These are phyloP conservation scores for Tetragonia tetragonoides DNA, from an alignment of 148 eudicot species.

Conservation along the genomic window DNA sequence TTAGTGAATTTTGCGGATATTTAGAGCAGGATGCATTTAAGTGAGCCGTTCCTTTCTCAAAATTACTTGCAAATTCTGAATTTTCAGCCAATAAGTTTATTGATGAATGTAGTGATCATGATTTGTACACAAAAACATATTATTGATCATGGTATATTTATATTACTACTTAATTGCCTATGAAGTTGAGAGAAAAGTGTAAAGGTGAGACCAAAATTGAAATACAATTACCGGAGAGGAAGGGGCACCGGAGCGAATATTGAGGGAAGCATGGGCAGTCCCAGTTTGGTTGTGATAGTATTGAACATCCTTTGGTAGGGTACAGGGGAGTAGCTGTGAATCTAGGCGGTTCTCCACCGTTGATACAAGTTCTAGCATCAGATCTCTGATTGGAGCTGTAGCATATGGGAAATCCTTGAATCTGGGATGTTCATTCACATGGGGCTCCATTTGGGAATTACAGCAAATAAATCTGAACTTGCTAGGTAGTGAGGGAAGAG, in stretches of 20 bases:
- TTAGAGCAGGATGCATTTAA: too few relatives aligned
- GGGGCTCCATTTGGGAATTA: conserved; percentile 18
- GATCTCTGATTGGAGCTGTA: conserved; percentile 49
- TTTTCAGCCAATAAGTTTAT: too few relatives aligned
- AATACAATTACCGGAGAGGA: conserved; percentile 61
- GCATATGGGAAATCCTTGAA: conserved; percentile 74
- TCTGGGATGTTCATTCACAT: conserved; percentile 25
- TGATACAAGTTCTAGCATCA: conserved; percentile 69
- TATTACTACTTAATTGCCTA: too few relatives aligned
- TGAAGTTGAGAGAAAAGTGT: too few relatives aligned
- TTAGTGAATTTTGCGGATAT: too few relatives aligned
- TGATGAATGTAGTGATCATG: too few relatives aligned
- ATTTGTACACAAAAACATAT: too few relatives aligned
- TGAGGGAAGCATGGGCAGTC: conserved; percentile 52
- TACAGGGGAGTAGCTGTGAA: conserved; percentile 54
- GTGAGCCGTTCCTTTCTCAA: too few relatives aligned
- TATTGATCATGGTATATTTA: too few relatives aligned
- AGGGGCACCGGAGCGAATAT: conserved; percentile 50
- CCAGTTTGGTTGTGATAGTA: conserved; percentile 43
- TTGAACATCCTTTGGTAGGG: conserved; percentile 61
- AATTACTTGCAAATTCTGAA: too few relatives aligned
- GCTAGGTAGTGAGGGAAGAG: not conserved
- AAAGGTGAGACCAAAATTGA: too few relatives aligned
- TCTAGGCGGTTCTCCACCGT: conserved; percentile 52
- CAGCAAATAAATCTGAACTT: not conserved